Evolutionary conservation across 495 filamentous ascomycete species (phyloP).

Genomic region (Hyaloscypha finlandica): DNA sequence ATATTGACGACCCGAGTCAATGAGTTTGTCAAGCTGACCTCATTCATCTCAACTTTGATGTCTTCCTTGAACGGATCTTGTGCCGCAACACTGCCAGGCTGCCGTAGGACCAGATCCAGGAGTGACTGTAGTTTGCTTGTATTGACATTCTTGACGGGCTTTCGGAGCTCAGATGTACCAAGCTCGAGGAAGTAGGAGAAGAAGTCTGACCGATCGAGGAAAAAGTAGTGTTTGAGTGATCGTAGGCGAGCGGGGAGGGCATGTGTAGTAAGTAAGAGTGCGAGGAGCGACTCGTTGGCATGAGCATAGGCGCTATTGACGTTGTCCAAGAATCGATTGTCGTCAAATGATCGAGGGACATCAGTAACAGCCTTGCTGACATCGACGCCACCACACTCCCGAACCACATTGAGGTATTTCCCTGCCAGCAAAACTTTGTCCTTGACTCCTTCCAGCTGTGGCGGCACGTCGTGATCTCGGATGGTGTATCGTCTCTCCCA

Average conservation of each 20-base stretch:
- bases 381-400: slow-evolving; percentile 95
- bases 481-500: slow-evolving; percentile 98
- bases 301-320: slow-evolving; percentile 93
- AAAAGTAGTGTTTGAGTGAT: slow-evolving; percentile 98
- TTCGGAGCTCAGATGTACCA: slow-evolving; percentile 80
- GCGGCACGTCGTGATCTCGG: slow-evolving; percentile 84
- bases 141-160: slow-evolving; percentile 85
- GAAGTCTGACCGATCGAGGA: slow-evolving; percentile 95
- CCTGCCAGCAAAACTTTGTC: slow-evolving; percentile 94
- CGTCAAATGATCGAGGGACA: slow-evolving; percentile 89
- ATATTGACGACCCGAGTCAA: slow-evolving; percentile 96
- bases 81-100: slow-evolving; percentile 91
- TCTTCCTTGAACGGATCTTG: slow-evolving; percentile 97
- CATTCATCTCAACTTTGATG: slow-evolving; percentile 96
- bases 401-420: slow-evolving; percentile 96
- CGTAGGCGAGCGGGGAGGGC: slow-evolving; percentile 81
- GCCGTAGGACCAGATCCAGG: slow-evolving; percentile 89
- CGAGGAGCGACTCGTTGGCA: slow-evolving; percentile 91
- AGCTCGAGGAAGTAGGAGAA: slow-evolving; percentile 97
- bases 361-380: slow-evolving; percentile 86
- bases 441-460: slow-evolving; percentile 87
- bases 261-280: slow-evolving; percentile 89
- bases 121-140: slow-evolving; percentile 90
- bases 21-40: slow-evolving; percentile 86
- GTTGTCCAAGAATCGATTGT: slow-evolving; percentile 87